Evolutionary conservation across 805 yeast species (phyloP).

Genomic region (Spathaspora gorwiae): DNA sequence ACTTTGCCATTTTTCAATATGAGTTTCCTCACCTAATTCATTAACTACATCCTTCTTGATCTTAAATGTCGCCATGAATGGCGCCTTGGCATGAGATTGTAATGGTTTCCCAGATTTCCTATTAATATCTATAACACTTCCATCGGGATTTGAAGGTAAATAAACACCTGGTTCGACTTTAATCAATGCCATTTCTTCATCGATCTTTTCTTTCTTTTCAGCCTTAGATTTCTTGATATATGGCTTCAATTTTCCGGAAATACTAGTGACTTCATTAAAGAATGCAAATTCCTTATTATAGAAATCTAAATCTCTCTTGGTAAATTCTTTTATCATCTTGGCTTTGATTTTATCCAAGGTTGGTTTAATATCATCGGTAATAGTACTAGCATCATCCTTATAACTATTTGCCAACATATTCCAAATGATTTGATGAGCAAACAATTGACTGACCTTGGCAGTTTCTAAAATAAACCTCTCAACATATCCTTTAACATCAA

Average conservation of each 20-base stretch:
- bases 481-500: slow-evolving; percentile 80
- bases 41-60: slow-evolving; percentile 56
- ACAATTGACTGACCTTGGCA: slow-evolving; percentile 82
- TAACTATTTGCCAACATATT: slow-evolving; percentile 91
- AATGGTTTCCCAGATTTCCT: slow-evolving; percentile 89
- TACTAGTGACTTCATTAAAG: slow-evolving; percentile 85
- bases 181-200: slow-evolving; percentile 78
- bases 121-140: slow-evolving; percentile 86
- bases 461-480: slow-evolving; percentile 87
- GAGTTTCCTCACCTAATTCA: slow-evolving; percentile 35
- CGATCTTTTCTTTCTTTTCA: slow-evolving; percentile 93
- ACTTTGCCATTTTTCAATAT: slow-evolving; percentile 76
- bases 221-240: slow-evolving; percentile 91
- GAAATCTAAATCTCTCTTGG: slow-evolving; percentile 55
- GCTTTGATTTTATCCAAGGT: slow-evolving; percentile 67
- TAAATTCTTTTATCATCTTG: slow-evolving; percentile 59
- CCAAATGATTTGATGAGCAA: slow-evolving; percentile 98
- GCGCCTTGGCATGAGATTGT: slow-evolving; percentile 98
- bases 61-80: slow-evolving; percentile 93
- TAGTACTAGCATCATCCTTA: slow-evolving; percentile 80
- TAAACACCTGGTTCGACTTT: slow-evolving; percentile 59
- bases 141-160: slow-evolving; percentile 95
- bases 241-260: slow-evolving; percentile 93
- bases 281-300: slow-evolving; percentile 83
- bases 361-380: slow-evolving; percentile 82